Percentiles rank a stretch among this genome's conserved stretches.
phyloP scores from a whole-genome alignment of 2,329 filamentous ascomycete species.

The Cladosporium phlei region DNA sequence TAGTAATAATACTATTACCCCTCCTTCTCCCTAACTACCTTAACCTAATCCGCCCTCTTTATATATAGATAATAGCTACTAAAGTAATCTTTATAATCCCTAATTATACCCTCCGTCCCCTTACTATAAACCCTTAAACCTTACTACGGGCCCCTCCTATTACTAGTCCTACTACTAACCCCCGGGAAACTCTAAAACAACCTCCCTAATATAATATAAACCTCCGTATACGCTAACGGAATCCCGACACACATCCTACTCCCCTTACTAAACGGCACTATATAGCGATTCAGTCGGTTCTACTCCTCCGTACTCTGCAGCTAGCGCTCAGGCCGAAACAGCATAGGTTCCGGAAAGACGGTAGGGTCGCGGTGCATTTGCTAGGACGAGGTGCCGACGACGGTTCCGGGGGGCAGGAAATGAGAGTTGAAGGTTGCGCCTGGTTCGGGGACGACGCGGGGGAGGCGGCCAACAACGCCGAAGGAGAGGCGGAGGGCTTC shows the following conservation, averaged over 20 bases:
- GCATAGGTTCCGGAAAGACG: conserved; percentile 31
- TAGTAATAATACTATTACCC: no score
- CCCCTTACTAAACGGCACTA: conserved; percentile 37
- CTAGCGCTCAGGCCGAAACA: conserved; percentile 37
- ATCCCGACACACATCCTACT: conserved; percentile 34
- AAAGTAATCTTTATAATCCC: conserved; percentile 32
- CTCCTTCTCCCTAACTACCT: no score
- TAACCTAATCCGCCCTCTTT: conserved; percentile 9
- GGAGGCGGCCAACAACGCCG: conserved; percentile 32
- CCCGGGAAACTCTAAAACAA: neutral
- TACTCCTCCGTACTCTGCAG: conserved; percentile 18
- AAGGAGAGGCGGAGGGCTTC: conserved; percentile 35
- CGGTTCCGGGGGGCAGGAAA: conserved; percentile 18
- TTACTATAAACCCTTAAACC: conserved; percentile 3
- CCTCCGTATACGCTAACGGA: conserved; percentile 3
- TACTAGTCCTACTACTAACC: no score
- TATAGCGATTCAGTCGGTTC: conserved; percentile 27
- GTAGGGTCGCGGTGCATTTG: conserved; percentile 22
- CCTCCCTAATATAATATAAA: neutral
- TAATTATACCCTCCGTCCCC: conserved; percentile 24
- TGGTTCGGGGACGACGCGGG: conserved; percentile 29
- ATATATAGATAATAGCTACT: conserved; percentile 12
- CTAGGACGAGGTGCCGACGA: conserved; percentile 27
- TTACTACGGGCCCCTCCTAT: no score
- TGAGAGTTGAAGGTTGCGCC: neutral